Percentiles rank a stretch among this genome's conserved stretches.
These are phyloP conservation scores for Zarea fungicola DNA, from an alignment of 2,329 filamentous ascomycete species.

Conservation along the genomic window DNA sequence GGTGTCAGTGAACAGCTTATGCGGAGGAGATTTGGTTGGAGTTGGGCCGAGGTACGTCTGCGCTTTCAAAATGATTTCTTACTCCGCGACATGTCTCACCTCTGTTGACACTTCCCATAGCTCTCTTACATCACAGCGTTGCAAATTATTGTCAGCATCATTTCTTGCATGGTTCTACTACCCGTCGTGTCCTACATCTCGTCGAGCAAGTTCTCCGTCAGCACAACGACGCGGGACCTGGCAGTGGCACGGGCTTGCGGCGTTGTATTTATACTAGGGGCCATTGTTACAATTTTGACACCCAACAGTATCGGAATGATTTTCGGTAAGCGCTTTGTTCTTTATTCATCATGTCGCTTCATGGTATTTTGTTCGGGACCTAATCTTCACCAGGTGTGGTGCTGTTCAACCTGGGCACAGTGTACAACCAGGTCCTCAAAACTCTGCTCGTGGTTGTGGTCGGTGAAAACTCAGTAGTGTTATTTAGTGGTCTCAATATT, in stretches of 20 bases:
- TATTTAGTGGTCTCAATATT: constrained; percentile 1
- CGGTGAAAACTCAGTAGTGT: background rate
- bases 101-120: background rate
- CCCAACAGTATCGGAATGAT: too few species aligned
- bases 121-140: background rate
- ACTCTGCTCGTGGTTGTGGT: constrained; percentile 1
- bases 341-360: background rate
- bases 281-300: too few species aligned
- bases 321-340: too few species aligned
- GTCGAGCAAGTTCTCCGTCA: background rate
- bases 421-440: background rate
- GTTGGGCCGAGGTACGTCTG: background rate
- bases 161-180: background rate
- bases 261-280: background rate
- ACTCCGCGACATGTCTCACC: background rate
- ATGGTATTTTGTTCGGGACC: background rate
- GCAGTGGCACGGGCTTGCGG: background rate
- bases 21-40: constrained; percentile 6
- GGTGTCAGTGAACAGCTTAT: background rate
- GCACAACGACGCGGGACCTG: background rate
- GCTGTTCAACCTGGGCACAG: background rate
- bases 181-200: background rate
- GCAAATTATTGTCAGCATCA: background rate
- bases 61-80: background rate
- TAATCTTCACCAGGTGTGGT: background rate